phyloP scores from a whole-genome alignment of 2,329 filamentous ascomycete genomes.

The Cryphonectria carpinicola region DNA sequence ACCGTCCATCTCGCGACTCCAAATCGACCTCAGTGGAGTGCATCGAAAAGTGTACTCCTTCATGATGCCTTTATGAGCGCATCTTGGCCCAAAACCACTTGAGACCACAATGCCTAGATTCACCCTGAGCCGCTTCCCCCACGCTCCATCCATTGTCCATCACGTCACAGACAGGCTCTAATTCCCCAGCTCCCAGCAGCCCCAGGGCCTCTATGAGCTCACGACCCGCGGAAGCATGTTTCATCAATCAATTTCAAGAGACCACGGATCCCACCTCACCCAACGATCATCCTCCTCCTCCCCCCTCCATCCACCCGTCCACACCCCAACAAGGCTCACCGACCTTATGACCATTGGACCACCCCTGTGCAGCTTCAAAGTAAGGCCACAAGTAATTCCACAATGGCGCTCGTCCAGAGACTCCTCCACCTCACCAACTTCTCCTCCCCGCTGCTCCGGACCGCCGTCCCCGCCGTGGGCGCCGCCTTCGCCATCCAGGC shows the following conservation, averaged over 20 bases:
- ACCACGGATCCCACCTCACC: background rate
- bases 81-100: background rate
- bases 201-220: background rate
- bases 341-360: background rate
- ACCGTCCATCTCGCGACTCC: background rate
- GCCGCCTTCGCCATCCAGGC: conserved; percentile 67
- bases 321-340: no score
- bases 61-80: background rate
- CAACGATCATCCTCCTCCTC: no score
- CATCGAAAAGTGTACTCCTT: background rate
- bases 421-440: conserved; percentile 65
- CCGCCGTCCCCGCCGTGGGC: conserved; percentile 63
- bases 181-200: background rate
- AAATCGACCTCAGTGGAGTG: background rate
- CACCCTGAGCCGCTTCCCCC: background rate
- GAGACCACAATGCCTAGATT: background rate
- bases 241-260: no score
- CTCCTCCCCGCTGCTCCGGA: conserved; percentile 64
- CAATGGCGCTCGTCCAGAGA: conserved; percentile 44
- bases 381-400: background rate
- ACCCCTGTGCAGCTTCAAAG: background rate
- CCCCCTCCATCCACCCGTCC: no score
- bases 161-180: conserved; percentile 20
- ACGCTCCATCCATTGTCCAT: conserved; percentile 19
- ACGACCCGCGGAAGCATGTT: no score